Evolutionary conservation across 2,329 filamentous ascomycete genomes (phyloP), one percentile per base, ranked within the genome.

Genomic region (Aspergillus eucalypticola): DNA sequence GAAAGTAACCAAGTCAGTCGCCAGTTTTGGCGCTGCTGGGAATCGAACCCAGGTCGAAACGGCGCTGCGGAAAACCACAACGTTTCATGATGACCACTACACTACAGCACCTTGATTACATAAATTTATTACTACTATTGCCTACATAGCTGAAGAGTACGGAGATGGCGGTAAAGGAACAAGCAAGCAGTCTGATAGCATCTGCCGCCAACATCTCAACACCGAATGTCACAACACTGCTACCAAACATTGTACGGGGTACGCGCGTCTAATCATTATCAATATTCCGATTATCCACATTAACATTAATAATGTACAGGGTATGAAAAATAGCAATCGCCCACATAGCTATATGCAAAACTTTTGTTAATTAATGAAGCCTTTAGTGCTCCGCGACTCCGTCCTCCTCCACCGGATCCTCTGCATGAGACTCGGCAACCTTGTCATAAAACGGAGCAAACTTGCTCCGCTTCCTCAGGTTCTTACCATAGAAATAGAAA

Each of bases 401-500:
- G 6, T 55, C 38, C 53, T 35, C 39, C 17, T 21, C 53, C 53
- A n/a, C 53, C 3, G 74, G 71, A 75, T 72, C 55, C 29, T 49
- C 54, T 4, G 42, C 54, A 29, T 55, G 53, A 39, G 53, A 55
- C 27, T 48, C 58, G 13, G 55, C 42, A 44, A 44, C 58, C 27
- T 56, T 60, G 15, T 60, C 58, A 25, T 60, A 60, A 25, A 56
- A 56, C 17, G 58, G 58, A 4, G 58, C 58, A 7, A 48, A 60
- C 52, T 60, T 60, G 58, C 62, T 62, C 48, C 56, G 58, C 51
- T 48, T 56, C 3, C 62, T 56, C 46, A 77, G 55, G 4, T 54
- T 49, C 11, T 69, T 67, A 1, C 75, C 75, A 29, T 66, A 72
- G 7, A 67, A 62, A 4, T 69, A 67, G 10, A 77, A 75, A 1